Percentiles rank a stretch among this genome's conserved stretches.
phyloP scores from a whole-genome alignment of 305 asterid genomes.

The Solanum hybrid region DNA sequence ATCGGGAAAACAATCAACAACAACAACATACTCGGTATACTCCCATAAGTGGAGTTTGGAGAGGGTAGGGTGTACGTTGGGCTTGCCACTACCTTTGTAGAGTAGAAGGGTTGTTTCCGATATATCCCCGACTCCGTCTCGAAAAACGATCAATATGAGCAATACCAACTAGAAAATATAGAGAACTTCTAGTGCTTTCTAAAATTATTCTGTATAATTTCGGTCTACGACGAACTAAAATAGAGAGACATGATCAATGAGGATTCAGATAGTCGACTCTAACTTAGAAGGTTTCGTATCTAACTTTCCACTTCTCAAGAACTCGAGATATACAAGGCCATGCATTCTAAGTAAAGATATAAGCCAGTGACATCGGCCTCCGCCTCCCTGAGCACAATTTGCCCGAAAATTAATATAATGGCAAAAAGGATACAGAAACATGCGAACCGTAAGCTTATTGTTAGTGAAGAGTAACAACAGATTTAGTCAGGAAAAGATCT shows the following conservation, averaged over 20 bases:
- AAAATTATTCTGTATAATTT: neutral
- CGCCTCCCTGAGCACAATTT: constrained; percentile 24
- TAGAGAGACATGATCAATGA: neutral
- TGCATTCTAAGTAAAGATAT: constrained; percentile 72
- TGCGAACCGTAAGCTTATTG: neutral
- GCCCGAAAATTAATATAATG: neutral
- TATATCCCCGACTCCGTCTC: neutral
- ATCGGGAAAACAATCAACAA: neutral
- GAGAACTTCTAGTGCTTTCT: too few relatives aligned
- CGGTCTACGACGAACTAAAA: neutral
- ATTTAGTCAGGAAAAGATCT: neutral
- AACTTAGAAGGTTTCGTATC: constrained; percentile 48
- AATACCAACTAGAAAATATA: too few relatives aligned
- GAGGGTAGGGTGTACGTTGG: neutral
- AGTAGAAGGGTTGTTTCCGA: neutral
- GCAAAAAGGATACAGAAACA: neutral
- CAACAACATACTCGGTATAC: neutral
- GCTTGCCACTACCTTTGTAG: neutral
- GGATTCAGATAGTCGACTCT: neutral
- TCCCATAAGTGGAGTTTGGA: neutral
- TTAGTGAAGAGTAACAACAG: neutral
- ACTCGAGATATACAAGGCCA: constrained; percentile 68
- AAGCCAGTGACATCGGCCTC: constrained; percentile 51
- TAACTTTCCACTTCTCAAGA: constrained; percentile 66
- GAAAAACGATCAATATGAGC: too few relatives aligned